Evolutionary conservation across 768 basidiomycete genomes (phyloP).

Genomic region (Brasilioporus rufonigricans): DNA sequence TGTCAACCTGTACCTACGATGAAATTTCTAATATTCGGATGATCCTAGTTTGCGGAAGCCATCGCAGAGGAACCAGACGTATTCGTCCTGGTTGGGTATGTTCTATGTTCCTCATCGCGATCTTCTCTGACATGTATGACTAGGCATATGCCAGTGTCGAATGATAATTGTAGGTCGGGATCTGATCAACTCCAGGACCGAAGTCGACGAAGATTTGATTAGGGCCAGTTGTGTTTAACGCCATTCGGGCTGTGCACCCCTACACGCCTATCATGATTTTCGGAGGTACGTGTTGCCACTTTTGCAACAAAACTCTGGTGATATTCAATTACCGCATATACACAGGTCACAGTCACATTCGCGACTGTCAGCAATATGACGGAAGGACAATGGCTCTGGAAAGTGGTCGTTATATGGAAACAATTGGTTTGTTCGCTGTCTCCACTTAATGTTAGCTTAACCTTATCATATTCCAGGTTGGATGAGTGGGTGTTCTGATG

Average conservation of each 20-base stretch:
- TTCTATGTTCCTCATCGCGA: neutral
- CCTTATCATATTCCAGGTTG: conserved; percentile 76
- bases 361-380: conserved; percentile 28
- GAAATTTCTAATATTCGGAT: neutral
- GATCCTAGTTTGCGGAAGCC: conserved; percentile 65
- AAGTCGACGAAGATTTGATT: neutral
- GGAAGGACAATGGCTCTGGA: conserved; percentile 48
- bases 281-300: conserved; percentile 46
- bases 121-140: neutral
- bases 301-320: neutral
- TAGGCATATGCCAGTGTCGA: conserved; percentile 81
- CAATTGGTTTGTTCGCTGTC: conserved; percentile 51
- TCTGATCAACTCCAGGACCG: neutral
- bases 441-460: neutral
- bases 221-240: conserved; percentile 77
- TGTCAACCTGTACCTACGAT: neutral
- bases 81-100: conserved; percentile 71
- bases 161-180: conserved; percentile 56
- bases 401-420: conserved; percentile 94
- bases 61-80: conserved; percentile 81
- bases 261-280: conserved; percentile 81
- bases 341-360: conserved; percentile 49
- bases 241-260: conserved; percentile 72
- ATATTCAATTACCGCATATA: neutral
- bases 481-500: conserved; percentile 49